phyloP scores from a whole-genome alignment of 176 grass and related monocot species.

The Puya raimondii region DNA sequence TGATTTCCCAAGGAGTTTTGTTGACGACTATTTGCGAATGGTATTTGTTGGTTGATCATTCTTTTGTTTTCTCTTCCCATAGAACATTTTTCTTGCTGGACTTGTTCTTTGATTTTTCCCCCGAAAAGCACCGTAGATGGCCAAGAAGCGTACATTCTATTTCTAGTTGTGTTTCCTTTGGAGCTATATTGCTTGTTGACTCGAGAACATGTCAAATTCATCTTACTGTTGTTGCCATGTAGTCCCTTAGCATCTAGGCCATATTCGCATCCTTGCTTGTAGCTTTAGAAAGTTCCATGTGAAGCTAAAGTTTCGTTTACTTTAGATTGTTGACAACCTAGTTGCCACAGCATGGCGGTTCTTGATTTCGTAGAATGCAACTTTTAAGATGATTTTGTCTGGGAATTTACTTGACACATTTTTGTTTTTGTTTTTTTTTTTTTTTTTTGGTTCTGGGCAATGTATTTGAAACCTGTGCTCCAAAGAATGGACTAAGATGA shows the following conservation, averaged over 20 bases:
- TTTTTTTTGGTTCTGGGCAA: neutral
- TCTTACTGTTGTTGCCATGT: neutral
- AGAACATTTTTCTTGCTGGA: neutral
- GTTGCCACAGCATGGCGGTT: neutral
- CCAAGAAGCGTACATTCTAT: neutral
- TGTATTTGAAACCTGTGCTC: neutral
- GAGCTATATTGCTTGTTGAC: neutral
- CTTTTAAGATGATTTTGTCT: neutral
- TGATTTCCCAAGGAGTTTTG: conserved; percentile 73
- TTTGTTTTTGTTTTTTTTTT: neutral
- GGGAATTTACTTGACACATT: neutral
- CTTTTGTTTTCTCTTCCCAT: neutral
- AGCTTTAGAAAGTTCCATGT: neutral
- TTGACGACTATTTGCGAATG: conserved; percentile 83
- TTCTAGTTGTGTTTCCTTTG: neutral
- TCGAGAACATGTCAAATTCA: neutral
- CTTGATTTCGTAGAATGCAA: neutral
- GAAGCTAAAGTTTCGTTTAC: neutral
- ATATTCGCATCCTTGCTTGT: neutral
- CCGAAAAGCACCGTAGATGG: neutral
- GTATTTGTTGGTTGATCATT: conserved; percentile 25
- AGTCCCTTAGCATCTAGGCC: neutral
- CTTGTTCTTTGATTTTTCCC: neutral
- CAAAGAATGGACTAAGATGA: neutral
- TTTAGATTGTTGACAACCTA: neutral